Percentiles rank a stretch among this genome's conserved stretches.
Conservation (phyloP, 805 yeast genomes). For the Monosporozyma solicola region DNA sequence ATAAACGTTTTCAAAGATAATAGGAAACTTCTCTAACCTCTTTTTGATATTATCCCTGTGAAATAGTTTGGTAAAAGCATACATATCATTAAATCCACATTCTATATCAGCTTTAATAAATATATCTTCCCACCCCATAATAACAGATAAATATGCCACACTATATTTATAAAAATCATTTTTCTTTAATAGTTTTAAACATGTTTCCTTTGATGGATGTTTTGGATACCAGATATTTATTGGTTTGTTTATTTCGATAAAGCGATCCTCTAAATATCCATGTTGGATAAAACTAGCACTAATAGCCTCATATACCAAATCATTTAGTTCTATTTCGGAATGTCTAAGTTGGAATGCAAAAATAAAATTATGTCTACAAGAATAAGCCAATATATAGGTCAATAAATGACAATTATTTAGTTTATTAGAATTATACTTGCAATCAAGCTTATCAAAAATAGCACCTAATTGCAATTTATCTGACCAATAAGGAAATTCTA, state of each 20-base stretch:
- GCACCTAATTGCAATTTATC: too few relatives aligned
- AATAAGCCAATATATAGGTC: neutral
- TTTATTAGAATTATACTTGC: neutral
- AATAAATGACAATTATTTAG: neutral
- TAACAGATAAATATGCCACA: neutral
- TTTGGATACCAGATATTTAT: conserved; percentile 1
- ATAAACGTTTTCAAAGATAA: neutral
- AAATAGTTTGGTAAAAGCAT: neutral
- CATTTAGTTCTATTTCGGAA: neutral
- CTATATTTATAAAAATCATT: conserved; percentile 1
- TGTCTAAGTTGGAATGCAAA: neutral
- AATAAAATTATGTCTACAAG: conserved; percentile 1
- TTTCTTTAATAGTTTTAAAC: neutral
- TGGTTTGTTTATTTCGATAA: neutral
- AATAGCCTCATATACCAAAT: neutral
- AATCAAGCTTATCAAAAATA: neutral
- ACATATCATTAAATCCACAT: neutral
- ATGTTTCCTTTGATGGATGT: neutral
- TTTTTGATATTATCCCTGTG: neutral
- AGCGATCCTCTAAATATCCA: conserved; percentile 1
- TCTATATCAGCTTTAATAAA: neutral
- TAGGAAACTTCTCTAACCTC: neutral
- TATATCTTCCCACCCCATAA: neutral
- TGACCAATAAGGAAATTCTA: too few relatives aligned
- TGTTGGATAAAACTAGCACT: neutral